Evolutionary conservation across 2,329 filamentous ascomycete species (phyloP), one percentile per base, ranked within the genome.

Genomic region (Beauveria brongniartii): DNA sequence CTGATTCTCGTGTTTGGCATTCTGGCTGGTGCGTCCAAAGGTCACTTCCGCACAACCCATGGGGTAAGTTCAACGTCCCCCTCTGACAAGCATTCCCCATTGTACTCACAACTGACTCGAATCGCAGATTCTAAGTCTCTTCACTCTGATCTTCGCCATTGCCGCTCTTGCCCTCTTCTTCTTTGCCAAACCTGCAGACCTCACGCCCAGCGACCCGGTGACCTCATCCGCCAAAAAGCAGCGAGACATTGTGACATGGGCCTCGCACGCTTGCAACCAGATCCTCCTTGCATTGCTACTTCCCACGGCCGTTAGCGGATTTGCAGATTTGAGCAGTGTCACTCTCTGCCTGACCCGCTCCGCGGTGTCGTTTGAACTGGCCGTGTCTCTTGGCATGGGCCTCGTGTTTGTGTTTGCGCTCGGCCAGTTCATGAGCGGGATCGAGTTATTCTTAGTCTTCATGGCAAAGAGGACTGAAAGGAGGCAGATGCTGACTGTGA

Each of bases 41-140:
- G 53, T 1, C 68, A 73, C 43, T 71, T 73, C 62, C 63, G 65
- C 9, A 69, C 68, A 4, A 62, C 66, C 3, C 71, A 74, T 26
- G 69, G 66, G 0, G 69, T 73, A 66, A 63, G 70, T 65, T 30
- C 10, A 62, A 57, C 51, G 6, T 1, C 20, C 6, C 10, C 3
- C 1, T 14, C 34, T 24, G 3, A 14, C 5, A 30, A n/a, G 16
- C 1, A 2, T n/a, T 2, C 4, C 7, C 1, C 9, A 1, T 8
- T 40, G 10, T 40, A 3, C 46, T 34, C 2, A 8, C 1, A 16
- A 22, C 12, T 47, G 3, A 40, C 43, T 28, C 1, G 20, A 56
- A 48, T 5, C 3, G 18, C 51, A 73, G 70, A 63, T 72, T 18
- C 59, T 73, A 28, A 66, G 69, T 22, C 63, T 71, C 9, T 46